Base-by-base conservation (phyloP, 169 alveolate genomes). In the Eimeria maxima region DNA sequence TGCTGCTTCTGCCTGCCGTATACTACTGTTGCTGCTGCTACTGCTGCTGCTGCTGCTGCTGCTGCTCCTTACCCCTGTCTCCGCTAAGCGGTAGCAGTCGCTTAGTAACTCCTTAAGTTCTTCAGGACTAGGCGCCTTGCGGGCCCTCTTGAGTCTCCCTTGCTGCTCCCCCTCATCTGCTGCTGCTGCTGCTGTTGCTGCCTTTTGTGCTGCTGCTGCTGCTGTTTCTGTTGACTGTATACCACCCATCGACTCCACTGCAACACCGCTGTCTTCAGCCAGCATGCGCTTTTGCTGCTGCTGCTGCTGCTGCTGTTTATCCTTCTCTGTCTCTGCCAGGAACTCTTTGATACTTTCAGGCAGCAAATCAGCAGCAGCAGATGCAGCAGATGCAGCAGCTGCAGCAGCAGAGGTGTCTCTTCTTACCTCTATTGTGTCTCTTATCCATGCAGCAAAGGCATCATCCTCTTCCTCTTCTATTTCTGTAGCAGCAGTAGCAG, bases 341-440 rank as follows among this genome's bases (percentile, higher is more conserved):
- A 78, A 78, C 88, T 44, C 45, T 42, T 78, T 44, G 44, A 78
- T 44, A 20, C 65, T 65, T 53, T 78, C 65, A 78, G 88, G 88
- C 88, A 78, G 65, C 88, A n/a, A 24, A 42, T 33, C 88, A 78
- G 88, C 88, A 24, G 88, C 88, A 33, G 88, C 88, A 42, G n/a
- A n/a, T n/a, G n/a, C n/a, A n/a, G n/a, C n/a, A n/a, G n/a, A n/a
- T n/a, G 87, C 10, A 42, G 87, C 10, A 2, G 57, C 27, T 7
- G 65, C 88, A 44, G 24, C 88, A 45, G 63, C 22, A 13, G 67
- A 57, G 10, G 67, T 57, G 67, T 57, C 67, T 57, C 67, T 24
- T 57, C 67, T 7, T 29, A 38, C 65, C 27, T 78, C 88, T 16
- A 78, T 29, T 10, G 88, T 78, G 67, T 44, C 88, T 11, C 88